Evolutionary conservation across 805 yeast genomes (phyloP), one percentile per base, ranked within the genome.

Genomic region (Barnettozyma populi): DNA sequence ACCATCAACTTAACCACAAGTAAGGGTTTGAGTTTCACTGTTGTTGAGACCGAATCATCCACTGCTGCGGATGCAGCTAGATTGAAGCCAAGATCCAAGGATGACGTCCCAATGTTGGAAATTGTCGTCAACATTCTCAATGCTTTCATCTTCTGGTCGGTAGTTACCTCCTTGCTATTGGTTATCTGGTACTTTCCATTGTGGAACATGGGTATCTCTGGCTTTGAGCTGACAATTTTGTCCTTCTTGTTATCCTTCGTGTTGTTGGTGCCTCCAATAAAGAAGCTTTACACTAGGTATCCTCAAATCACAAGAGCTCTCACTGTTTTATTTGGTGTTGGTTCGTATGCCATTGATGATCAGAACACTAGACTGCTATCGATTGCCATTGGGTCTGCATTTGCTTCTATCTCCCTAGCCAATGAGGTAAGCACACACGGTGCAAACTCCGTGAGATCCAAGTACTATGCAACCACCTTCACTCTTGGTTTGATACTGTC

Each of bases 201-300:
- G 52, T 94, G 99, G 99, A 79, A 86, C 62, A 90, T 94, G 97
- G 98, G 97, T 7, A 84, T 94, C 40, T 86, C 96, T 2, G 99
- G 99, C 4, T 90, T 86, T 63, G 99, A 94, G 67, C 85, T 85
- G 0, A 75, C 81, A 3, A 72, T 88, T 41, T 61, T 79, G 7
- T 68, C 80, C 20, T 69, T 82, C 35, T 46, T 80, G 10, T 74
- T 86, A 3, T 89, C 96, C 2, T 50, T 82, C 13, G 36, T 86
- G 2, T 67, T 85, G 24, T 66, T 66, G 5, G 53, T 82, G 14
- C 73, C 79, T 14, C 67, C 69, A n/a, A 29, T 74, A 3, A 69
- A 75, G 48, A 53, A 53, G 8, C 51, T 75, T 9, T 68, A 77
- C 40, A 61, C 66, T 4, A 46, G 54, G 3, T 62, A 61, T 52